A percentile compares a stretch with the other conserved stretches of the same genome.
Evolutionary conservation across 2,329 filamentous ascomycete genomes (phyloP).

Genomic region (Coniochaeta sp.): DNA sequence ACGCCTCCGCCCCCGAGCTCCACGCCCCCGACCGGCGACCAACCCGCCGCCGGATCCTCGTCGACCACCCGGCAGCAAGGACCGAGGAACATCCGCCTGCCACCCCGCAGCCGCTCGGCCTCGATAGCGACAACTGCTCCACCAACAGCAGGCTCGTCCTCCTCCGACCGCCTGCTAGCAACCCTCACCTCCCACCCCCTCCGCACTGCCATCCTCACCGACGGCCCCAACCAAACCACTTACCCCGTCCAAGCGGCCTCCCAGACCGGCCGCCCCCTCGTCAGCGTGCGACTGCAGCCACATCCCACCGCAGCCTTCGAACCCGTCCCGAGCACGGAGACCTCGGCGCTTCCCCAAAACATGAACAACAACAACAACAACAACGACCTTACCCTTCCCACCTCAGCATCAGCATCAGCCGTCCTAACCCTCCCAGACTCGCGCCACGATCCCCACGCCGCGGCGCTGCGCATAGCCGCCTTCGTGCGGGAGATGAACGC

Average conservation of each 20-base stretch:
- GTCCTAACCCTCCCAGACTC: not conserved
- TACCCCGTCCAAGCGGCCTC: conserved; percentile 5
- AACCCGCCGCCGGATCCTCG: not conserved
- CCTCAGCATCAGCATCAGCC: not conserved
- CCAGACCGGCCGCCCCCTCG: conserved; percentile 17
- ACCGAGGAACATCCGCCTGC: not conserved
- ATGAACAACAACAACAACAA: too few species aligned
- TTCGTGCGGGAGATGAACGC: conserved; percentile 15
- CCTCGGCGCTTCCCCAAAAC: too few species aligned
- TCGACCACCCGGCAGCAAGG: not conserved
- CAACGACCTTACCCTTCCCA: not conserved
- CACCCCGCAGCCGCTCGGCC: conserved; percentile 8
- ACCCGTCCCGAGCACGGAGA: too few species aligned
- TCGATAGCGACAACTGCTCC: conserved; percentile 16
- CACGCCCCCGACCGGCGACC: conserved; percentile 7
- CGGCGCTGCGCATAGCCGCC: conserved; percentile 19
- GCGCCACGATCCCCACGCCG: conserved; percentile 10
- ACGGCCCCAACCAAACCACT: not conserved
- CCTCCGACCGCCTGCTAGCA: not conserved
- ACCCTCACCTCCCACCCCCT: not conserved
- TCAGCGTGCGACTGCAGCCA: conserved; percentile 17
- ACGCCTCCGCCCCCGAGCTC: conserved; percentile 2
- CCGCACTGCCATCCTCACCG: not conserved
- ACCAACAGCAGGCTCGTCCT: conserved; percentile 5
- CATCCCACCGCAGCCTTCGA: too few species aligned